Conservation (phyloP, 176 grass and related monocot species). For the Eremochloa ophiuroides region DNA sequence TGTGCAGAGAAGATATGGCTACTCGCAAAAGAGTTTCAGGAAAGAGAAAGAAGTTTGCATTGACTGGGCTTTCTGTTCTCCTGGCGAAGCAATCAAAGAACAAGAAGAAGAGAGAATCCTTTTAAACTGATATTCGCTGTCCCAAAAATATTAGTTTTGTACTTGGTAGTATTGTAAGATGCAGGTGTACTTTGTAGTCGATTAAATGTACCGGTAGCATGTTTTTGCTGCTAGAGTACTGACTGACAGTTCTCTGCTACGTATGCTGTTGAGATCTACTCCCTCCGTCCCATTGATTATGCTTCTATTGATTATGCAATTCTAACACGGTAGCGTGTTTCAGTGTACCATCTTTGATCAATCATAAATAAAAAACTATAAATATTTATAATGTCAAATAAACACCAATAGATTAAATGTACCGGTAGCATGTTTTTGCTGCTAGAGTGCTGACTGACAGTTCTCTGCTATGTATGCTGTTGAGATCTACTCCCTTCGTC, state of each 20-base stretch:
- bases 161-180: neutral
- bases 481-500: no score
- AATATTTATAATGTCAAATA: no score
- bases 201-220: neutral
- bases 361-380: no score
- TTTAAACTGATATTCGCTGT: conserved; percentile 5
- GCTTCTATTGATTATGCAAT: no score
- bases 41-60: conserved; percentile 78
- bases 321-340: no score
- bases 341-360: no score
- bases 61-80: conserved; percentile 60
- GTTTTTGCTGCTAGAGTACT: conserved; percentile 16
- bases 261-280: neutral
- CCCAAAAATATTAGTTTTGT: neutral
- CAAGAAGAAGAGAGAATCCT: conserved; percentile 78
- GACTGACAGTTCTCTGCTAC: neutral
- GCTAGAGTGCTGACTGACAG: no score
- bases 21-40: conserved; percentile 24
- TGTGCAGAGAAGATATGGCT: conserved; percentile 21
- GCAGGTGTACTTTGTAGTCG: conserved; percentile 12
- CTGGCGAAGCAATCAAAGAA: conserved; percentile 71
- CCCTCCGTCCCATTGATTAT: no score
- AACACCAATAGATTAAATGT: no score
- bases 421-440: no score
- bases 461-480: no score